Conservation (phyloP, 169 alveolate species). For the Cryptosporidium parvum region DNA sequence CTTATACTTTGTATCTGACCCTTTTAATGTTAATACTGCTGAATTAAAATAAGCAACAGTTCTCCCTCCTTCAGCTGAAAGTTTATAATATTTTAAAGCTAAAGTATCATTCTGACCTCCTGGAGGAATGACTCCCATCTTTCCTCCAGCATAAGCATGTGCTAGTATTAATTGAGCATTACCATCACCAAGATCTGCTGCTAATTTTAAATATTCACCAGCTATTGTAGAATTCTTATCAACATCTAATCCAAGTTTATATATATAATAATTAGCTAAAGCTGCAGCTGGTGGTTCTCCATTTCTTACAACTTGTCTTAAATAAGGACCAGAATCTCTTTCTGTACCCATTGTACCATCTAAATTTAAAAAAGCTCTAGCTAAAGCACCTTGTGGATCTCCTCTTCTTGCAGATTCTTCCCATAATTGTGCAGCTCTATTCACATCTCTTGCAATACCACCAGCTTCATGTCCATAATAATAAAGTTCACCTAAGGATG, state of each 20-base stretch:
- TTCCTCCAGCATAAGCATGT: constrained; percentile 88
- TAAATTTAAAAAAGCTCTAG: constrained; percentile 83
- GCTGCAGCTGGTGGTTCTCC: constrained; percentile 73
- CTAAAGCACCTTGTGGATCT: constrained; percentile 87
- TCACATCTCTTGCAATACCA: constrained; percentile 82
- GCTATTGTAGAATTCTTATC: constrained; percentile 83
- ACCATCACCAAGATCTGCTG: constrained; percentile 88
- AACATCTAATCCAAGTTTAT: constrained; percentile 84
- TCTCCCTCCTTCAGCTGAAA: constrained; percentile 87
- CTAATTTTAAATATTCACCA: constrained; percentile 82
- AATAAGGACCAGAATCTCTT: constrained; percentile 63
- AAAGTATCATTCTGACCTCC: constrained; percentile 85
- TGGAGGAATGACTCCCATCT: constrained; percentile 83
- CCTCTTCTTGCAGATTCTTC: constrained; percentile 89
- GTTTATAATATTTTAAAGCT: constrained; percentile 84
- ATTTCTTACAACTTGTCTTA: constrained; percentile 63
- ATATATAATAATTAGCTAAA: constrained; percentile 65
- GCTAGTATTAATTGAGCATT: constrained; percentile 87
- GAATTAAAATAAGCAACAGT: constrained; percentile 86
- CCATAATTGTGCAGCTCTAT: constrained; percentile 87
- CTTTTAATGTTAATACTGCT: constrained; percentile 86
- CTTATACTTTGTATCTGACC: constrained; percentile 71
- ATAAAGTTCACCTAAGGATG: constrained; percentile 88
- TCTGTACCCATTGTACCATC: constrained; percentile 78
- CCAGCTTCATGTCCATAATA: constrained; percentile 86